Evolutionary conservation across 1,139 yeast genomes (phyloP), one percentile per base, ranked within the genome.

Genomic region (Yamadazyma sp.): DNA sequence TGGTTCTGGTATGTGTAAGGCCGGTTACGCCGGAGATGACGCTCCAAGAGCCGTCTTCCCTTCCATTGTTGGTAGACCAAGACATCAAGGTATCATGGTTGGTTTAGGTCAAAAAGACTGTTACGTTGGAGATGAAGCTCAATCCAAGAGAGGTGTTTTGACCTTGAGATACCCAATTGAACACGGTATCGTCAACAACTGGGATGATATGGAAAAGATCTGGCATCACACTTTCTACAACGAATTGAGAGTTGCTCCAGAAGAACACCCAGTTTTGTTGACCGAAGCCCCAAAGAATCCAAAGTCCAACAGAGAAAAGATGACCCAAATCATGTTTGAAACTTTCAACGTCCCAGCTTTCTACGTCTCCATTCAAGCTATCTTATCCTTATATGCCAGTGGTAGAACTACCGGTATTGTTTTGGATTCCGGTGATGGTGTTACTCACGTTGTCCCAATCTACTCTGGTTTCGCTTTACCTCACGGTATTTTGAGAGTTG

Each of bases 11-110:
- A 92, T 92, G 97, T 92, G 97, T 84, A 92, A 92, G 73, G 97
- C 97, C 94, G 98, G 98, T 78, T 92, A 90, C 72, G 98, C 98
- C 82, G 98, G 98, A 78, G 98, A 92, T 69, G 98, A 92, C 77
- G 97, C 98, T 54, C 98, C 98, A 69, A 87, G 97, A 76, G 98
- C 98, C 62, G 98, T 92, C 61, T 92, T 92, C 90, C 98, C 98
- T 64, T 92, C 98, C 51, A 92, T 92, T 67, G 98, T 92, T 56
- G 98, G 98, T 77, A 94, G 98, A 80, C 97, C 98, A 78, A 92
- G 97, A 84, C 98, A 92, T 73, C 97, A 92, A 76, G 98, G 97
- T 83, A 90, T 89, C 74, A 85, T 85, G 92, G 97, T 90, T 58
- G 98, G 98, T 73, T 90, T 92, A 97, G 97, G 97, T 70, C 97